A percentile compares a stretch with the other conserved stretches of the same genome.
phyloP scores from a whole-genome alignment of 371 early-diverging fungal species.

The Apophysomyces elegans region DNA sequence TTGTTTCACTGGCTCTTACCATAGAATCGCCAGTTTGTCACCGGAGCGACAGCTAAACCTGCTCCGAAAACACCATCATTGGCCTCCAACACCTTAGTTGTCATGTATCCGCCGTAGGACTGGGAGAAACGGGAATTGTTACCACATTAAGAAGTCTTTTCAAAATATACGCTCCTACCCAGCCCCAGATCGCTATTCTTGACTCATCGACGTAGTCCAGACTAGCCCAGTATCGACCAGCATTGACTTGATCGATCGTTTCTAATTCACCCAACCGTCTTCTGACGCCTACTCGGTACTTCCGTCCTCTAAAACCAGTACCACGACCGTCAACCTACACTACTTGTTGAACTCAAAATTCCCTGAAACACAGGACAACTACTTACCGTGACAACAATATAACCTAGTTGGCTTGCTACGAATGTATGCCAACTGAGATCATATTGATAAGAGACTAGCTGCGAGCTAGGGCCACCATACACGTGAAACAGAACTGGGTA shows the following conservation, averaged over 20 bases:
- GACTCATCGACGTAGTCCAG: conserved; percentile 15
- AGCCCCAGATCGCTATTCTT: conserved; percentile 60
- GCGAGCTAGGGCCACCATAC: conserved; percentile 94
- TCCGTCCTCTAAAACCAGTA: conserved; percentile 85
- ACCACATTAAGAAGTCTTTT: not conserved
- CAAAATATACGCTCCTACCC: conserved; percentile 47
- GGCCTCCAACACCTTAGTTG: conserved; percentile 84
- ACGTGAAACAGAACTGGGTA: conserved; percentile 88
- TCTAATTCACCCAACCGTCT: conserved; percentile 82
- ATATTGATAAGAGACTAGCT: conserved; percentile 72
- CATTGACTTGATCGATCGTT: conserved; percentile 85
- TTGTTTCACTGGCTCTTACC: conserved; percentile 33
- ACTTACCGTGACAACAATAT: conserved; percentile 64
- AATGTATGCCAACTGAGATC: conserved; percentile 72
- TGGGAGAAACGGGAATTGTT: conserved; percentile 20
- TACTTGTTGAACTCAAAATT: not conserved
- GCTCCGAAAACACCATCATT: conserved; percentile 77
- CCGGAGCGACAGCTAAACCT: conserved; percentile 95
- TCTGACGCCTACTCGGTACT: conserved; percentile 73
- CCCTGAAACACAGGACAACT: too few relatives aligned
- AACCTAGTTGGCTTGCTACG: conserved; percentile 60
- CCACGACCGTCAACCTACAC: conserved; percentile 83
- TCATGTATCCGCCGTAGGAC: conserved; percentile 93
- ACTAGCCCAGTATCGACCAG: conserved; percentile 65
- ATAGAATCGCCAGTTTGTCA: conserved; percentile 88